Percentiles rank a stretch among this genome's conserved stretches.
phyloP scores from a whole-genome alignment of 805 yeast species.

The Komagataella ulmi region DNA sequence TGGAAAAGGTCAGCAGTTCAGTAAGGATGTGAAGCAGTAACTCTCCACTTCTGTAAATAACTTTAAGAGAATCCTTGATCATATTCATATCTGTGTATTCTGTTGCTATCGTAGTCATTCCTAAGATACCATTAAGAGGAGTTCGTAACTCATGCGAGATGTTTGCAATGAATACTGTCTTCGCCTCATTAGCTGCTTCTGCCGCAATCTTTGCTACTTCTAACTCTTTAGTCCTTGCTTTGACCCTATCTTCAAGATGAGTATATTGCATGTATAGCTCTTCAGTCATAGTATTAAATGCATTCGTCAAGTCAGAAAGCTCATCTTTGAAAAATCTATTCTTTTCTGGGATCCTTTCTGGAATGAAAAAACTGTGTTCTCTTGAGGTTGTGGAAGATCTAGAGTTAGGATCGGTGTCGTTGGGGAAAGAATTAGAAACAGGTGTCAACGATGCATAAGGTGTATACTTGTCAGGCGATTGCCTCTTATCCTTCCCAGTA shows the following conservation, averaged over 20 bases:
- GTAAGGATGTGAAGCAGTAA: slow-evolving; percentile 78
- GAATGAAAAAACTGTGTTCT: background rate
- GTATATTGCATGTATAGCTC: slow-evolving; percentile 77
- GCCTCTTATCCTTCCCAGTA: slow-evolving; percentile 7
- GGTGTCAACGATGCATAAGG: slow-evolving; percentile 18
- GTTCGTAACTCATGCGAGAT: slow-evolving; percentile 92
- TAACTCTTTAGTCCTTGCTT: slow-evolving; percentile 72
- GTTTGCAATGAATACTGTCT: slow-evolving; percentile 85
- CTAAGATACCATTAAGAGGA: slow-evolving; percentile 90
- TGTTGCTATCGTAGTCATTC: slow-evolving; percentile 91
- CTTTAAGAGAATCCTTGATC: slow-evolving; percentile 62
- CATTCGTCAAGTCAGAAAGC: slow-evolving; percentile 73
- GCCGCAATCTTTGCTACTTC: slow-evolving; percentile 66
- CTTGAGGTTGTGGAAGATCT: background rate
- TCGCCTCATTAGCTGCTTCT: slow-evolving; percentile 93
- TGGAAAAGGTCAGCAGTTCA: slow-evolving; percentile 84
- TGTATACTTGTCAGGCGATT: slow-evolving; percentile 14
- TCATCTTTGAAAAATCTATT: slow-evolving; percentile 63
- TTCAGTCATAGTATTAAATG: slow-evolving; percentile 85
- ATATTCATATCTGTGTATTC: slow-evolving; percentile 62
- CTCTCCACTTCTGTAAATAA: slow-evolving; percentile 88
- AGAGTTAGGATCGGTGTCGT: background rate
- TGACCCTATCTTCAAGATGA: slow-evolving; percentile 78
- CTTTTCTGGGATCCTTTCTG: slow-evolving; percentile 23
- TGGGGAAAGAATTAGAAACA: slow-evolving; percentile 2